phyloP scores from a whole-genome alignment of 257 asterid species.

The Nicotiana obtusifolia region DNA sequence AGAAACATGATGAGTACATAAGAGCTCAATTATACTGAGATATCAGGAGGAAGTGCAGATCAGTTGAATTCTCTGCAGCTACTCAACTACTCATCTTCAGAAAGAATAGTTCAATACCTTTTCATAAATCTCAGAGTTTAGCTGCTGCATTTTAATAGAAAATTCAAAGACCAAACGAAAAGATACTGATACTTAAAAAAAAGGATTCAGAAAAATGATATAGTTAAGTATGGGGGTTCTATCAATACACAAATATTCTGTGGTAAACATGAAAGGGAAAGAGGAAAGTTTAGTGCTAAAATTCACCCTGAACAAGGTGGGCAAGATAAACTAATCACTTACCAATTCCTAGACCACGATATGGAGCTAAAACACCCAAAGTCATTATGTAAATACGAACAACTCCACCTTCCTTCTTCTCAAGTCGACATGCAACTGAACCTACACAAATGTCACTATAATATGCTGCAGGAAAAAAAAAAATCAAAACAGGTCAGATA shows the following conservation, averaged over 20 bases:
- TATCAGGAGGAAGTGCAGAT: neutral
- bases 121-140: neutral
- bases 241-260: neutral
- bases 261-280: neutral
- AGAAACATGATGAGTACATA: neutral
- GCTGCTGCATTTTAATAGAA: neutral
- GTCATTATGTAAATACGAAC: constrained; percentile 88
- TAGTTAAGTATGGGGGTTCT: neutral
- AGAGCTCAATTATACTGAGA: neutral
- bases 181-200: neutral
- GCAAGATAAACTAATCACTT: constrained; percentile 12
- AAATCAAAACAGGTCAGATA: neutral
- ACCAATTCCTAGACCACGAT: constrained; percentile 48
- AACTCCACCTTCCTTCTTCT: constrained; percentile 84
- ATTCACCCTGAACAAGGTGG: neutral
- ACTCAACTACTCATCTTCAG: neutral
- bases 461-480: constrained; percentile 52
- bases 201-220: neutral
- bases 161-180: neutral
- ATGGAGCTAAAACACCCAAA: constrained; percentile 51
- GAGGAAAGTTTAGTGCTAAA: neutral
- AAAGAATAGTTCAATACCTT: neutral
- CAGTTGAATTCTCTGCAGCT: neutral
- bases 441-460: constrained; percentile 93
- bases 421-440: constrained; percentile 89